Base-by-base conservation (phyloP, 1,284 basidiomycete genomes). In the Ustilago loliicola region DNA sequence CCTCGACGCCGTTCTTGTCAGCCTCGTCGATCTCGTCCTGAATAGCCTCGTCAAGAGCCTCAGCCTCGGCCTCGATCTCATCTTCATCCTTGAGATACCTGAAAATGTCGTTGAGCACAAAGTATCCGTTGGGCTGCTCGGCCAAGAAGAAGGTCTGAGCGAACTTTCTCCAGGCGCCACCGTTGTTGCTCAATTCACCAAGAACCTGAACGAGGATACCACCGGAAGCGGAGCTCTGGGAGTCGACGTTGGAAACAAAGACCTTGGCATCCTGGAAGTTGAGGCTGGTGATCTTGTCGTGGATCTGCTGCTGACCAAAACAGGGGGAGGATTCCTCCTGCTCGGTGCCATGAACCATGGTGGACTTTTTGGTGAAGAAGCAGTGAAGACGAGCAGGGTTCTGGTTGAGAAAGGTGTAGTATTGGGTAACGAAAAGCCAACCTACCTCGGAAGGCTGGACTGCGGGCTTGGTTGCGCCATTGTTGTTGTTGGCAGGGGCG, bases 71-170 rank as follows among this genome's bases (percentile, higher is more conserved):
- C 58, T 76, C 76, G 77, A 93, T 93, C 73, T 94, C 93, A 42
- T 91, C 89, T 83, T 98, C 96, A 88, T 98, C 96, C 89, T 97
- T 97, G 79, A 99, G 89, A 90, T 96, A 98, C 77, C 96, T 93
- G 92, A 99, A 99, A 89, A 99, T 98, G 89, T 99, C 97, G 88
- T 99, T 99, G 87, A 99, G 92, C 73, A 99, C 97, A 87, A 95
- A 99, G 90, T 98, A 99, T 54, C 97, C 97, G 84, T 96, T 97
- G 47, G 95, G 94, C 88, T 99, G 97, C 87, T 98, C 94, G 54
- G 97, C 97, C 65, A 99, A 92, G 93, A 99, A 99, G 89, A 99
- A 99, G 17, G 96, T 98, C 89, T 99, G 97, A 25, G 95, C 95
- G 85, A 99, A 99, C 89, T 98, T 98, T 85, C 93, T 92, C 97